Evolutionary conservation across 2,329 filamentous ascomycete species (phyloP).

Genomic region (Paecilomyces fulvus): DNA sequence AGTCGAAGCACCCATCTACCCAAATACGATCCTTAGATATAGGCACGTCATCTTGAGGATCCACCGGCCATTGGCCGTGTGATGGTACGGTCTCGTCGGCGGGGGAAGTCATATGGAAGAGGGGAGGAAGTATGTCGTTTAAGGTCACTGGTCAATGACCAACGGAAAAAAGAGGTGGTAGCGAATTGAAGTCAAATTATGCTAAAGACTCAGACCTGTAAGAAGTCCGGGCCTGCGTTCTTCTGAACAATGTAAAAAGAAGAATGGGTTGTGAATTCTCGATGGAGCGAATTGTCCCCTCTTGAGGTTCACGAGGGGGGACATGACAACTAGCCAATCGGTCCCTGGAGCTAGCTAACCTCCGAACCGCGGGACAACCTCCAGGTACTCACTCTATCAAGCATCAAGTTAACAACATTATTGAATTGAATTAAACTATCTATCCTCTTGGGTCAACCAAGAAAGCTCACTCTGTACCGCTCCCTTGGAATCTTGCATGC

Average conservation of each 20-base stretch:
- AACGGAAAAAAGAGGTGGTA: background rate
- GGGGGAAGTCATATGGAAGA: conserved; percentile 2
- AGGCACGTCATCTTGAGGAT: conserved; percentile 51
- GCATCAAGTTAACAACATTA: background rate
- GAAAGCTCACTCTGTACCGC: background rate
- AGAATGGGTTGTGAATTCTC: background rate
- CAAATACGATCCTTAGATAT: conserved; percentile 70
- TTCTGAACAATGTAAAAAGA: background rate
- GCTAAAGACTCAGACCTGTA: background rate
- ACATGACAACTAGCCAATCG: background rate
- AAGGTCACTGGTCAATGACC: background rate
- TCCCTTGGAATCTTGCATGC: background rate
- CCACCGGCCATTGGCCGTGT: conserved; percentile 55
- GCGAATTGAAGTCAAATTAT: background rate
- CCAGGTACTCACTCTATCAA: background rate
- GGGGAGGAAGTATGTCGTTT: background rate
- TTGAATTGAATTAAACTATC: background rate
- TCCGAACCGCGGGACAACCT: background rate
- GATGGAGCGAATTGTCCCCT: background rate
- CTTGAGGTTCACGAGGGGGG: background rate
- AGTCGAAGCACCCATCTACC: conserved; percentile 99
- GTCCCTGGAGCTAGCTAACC: background rate
- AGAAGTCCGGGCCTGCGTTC: background rate
- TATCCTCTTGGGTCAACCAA: background rate
- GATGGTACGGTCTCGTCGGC: conserved; percentile 38